phyloP scores from a whole-genome alignment of 306 rosid genomes.

The Vicia faba region DNA sequence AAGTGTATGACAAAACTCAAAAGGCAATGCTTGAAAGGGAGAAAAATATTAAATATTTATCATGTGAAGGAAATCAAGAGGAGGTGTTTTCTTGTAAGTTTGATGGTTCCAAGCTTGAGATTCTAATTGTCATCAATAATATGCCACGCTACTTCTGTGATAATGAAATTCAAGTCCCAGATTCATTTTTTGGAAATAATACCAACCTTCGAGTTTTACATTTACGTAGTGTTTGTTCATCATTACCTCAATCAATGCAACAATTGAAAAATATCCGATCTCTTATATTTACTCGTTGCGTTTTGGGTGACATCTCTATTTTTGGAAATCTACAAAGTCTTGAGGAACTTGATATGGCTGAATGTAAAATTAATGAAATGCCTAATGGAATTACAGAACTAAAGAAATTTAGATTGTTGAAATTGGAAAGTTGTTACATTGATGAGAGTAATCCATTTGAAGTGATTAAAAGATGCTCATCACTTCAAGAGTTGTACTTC shows the following conservation, averaged over 20 bases:
- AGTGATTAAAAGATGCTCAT: too few relatives aligned
- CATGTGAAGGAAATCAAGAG: background rate
- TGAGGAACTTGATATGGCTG: background rate
- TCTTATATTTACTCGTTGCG: fast-evolving
- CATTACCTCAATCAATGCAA: background rate
- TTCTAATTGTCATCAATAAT: background rate
- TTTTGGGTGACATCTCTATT: conserved; percentile 15
- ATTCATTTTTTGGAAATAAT: background rate
- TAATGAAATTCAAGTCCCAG: background rate
- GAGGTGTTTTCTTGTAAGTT: background rate
- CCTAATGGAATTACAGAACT: too few relatives aligned
- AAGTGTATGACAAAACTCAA: background rate
- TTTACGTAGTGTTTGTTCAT: too few relatives aligned
- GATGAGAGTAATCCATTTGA: too few relatives aligned
- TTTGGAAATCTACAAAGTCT: background rate
- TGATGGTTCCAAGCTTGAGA: conserved; percentile 12
- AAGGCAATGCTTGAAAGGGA: background rate
- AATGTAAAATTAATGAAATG: background rate
- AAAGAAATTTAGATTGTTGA: too few relatives aligned
- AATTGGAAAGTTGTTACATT: too few relatives aligned
- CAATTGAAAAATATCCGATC: background rate
- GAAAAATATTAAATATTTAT: background rate
- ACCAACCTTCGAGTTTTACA: background rate
- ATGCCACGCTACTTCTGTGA: fast-evolving
- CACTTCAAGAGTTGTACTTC: too few relatives aligned